A percentile compares a stretch with the other conserved stretches of the same genome.
Evolutionary conservation across 371 early-diverging fungal genomes (phyloP).

Genomic region (Syncephalastrum racemosum): DNA sequence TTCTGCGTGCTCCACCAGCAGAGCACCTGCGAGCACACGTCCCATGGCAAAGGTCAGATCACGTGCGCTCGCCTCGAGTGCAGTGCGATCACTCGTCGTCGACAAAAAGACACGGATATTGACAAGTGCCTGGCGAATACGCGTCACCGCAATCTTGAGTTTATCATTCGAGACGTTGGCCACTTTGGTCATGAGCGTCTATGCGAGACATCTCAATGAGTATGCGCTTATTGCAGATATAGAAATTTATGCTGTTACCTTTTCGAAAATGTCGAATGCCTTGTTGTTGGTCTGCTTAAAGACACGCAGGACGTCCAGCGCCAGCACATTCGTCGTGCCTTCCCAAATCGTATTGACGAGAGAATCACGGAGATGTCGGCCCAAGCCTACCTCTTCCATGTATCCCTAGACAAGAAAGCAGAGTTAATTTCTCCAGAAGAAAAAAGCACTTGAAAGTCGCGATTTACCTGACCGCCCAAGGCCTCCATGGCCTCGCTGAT

Average conservation of each 20-base stretch:
- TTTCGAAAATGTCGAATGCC: slow-evolving; percentile 32
- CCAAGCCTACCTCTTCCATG: slow-evolving; percentile 71
- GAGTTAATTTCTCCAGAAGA: background rate
- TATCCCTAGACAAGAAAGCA: slow-evolving; percentile 42
- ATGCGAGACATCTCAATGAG: slow-evolving; percentile 1
- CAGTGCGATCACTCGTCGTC: slow-evolving; percentile 12
- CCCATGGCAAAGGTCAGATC: slow-evolving; percentile 56
- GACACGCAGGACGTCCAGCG: slow-evolving; percentile 66
- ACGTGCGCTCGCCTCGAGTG: slow-evolving; percentile 42
- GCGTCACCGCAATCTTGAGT: background rate
- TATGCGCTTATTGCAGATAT: background rate
- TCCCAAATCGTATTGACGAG: slow-evolving; percentile 75
- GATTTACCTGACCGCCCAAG: slow-evolving; percentile 58
- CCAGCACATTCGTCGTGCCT: slow-evolving; percentile 68
- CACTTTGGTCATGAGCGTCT: slow-evolving; percentile 13
- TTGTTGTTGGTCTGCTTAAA: slow-evolving; percentile 49
- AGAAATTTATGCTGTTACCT: slow-evolving; percentile 20
- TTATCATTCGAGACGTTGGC: background rate
- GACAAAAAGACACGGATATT: slow-evolving; percentile 11
- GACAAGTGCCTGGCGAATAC: slow-evolving; percentile 7
- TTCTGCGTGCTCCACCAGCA: slow-evolving; percentile 52
- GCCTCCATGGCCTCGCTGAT: slow-evolving; percentile 66
- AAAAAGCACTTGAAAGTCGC: background rate
- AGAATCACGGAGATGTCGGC: slow-evolving; percentile 57
- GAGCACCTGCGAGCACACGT: slow-evolving; percentile 43